Percentiles rank a stretch among this genome's conserved stretches.
Conservation (phyloP, 139 green algal species). For the Chlorella sp. region DNA sequence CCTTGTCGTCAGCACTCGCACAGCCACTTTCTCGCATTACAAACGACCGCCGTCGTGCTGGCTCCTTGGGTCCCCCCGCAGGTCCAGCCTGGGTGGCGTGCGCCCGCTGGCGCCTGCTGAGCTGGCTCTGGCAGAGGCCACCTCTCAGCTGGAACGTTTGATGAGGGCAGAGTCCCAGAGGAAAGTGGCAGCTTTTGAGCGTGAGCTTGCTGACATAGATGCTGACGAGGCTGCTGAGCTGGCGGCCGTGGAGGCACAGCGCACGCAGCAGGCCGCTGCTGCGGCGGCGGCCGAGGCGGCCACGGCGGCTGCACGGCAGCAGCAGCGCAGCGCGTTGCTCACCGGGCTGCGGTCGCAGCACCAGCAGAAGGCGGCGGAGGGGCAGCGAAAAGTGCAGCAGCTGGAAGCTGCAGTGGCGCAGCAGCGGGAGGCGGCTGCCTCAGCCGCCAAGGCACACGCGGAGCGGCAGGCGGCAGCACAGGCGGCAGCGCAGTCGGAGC, state of each 20-base stretch:
- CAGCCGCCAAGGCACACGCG: neutral
- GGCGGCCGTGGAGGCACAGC: conserved; percentile 2
- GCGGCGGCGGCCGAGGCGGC: conserved; percentile 9
- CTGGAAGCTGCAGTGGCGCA: conserved; percentile 11
- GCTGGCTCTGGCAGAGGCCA: conserved; percentile 54
- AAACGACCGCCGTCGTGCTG: no score
- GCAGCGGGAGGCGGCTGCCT: conserved; percentile 7
- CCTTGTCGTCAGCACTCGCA: neutral
- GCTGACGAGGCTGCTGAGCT: conserved; percentile 22
- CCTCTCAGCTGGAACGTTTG: conserved; percentile 17
- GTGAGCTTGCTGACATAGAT: conserved; percentile 33
- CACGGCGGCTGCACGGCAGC: neutral
- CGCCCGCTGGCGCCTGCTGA: conserved; percentile 33
- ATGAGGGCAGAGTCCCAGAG: conserved; percentile 20
- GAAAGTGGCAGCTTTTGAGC: conserved; percentile 25
- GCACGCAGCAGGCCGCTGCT: neutral
- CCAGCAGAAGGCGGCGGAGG: conserved; percentile 1
- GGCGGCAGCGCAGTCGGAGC: neutral
- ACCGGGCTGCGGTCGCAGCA: conserved; percentile 23
- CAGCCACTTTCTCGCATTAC: no score
- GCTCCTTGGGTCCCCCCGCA: no score
- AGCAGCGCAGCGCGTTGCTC: conserved; percentile 26
- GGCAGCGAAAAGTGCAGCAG: neutral
- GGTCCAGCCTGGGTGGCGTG: conserved; percentile 13
- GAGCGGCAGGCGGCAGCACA: neutral